phyloP scores from a whole-genome alignment of 164 flowering plant genomes.

The Annona squamosa region DNA sequence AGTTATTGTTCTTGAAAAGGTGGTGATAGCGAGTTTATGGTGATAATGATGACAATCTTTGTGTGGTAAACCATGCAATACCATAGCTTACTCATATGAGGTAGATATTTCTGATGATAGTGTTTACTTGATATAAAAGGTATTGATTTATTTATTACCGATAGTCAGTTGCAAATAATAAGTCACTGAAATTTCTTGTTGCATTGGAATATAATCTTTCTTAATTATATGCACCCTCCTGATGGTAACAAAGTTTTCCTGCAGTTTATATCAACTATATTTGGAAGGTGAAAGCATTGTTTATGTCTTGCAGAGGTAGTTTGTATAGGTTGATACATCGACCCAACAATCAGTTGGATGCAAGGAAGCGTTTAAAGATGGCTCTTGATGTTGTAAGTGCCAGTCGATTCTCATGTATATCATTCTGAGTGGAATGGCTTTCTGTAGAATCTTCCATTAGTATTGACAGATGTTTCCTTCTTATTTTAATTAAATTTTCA shows the following conservation, averaged over 20 bases:
- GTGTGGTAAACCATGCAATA: no score
- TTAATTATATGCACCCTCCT: not conserved
- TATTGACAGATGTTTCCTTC: constrained; percentile 5
- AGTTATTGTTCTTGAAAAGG: no score
- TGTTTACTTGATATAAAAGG: no score
- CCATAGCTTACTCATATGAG: no score
- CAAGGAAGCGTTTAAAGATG: constrained; percentile 75
- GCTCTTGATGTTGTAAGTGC: constrained; percentile 81
- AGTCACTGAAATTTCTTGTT: not conserved
- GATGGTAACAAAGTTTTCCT: not conserved
- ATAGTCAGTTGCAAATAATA: no score
- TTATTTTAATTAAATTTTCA: constrained; percentile 26
- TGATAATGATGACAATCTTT: no score
- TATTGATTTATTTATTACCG: no score
- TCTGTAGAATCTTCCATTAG: not conserved
- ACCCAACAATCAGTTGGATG: constrained; percentile 84
- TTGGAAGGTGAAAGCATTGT: constrained; percentile 16
- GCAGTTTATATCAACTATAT: not conserved
- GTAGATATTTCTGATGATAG: no score
- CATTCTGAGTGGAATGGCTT: not conserved
- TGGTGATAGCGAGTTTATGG: no score
- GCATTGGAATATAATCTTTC: not conserved
- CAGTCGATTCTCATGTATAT: constrained; percentile 6
- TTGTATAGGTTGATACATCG: constrained; percentile 83
- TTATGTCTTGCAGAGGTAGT: constrained; percentile 70